Percentiles rank a stretch among this genome's conserved stretches.
Conservation (phyloP, 306 rosid species). For the Quercus cerris region DNA sequence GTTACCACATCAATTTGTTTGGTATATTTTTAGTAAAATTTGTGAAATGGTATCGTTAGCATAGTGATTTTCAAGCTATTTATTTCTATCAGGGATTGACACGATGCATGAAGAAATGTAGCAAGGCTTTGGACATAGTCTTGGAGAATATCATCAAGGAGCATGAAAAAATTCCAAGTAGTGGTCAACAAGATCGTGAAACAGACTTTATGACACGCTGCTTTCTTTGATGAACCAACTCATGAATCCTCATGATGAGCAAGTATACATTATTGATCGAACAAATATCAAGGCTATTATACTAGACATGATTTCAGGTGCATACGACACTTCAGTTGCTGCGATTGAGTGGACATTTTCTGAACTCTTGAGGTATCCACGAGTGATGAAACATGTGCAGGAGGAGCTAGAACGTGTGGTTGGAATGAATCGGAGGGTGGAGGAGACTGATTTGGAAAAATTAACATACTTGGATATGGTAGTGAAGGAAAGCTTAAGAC, state of each 20-base stretch:
- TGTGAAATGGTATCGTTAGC: too few species aligned
- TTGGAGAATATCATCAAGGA: slow-evolving; percentile 24
- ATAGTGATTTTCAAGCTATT: too few species aligned
- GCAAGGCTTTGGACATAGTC: slow-evolving; percentile 1
- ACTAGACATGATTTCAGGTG: slow-evolving; percentile 21
- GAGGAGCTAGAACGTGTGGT: slow-evolving; percentile 26
- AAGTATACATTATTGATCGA: not conserved
- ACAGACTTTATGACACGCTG: slow-evolving; percentile 32
- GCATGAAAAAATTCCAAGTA: not conserved
- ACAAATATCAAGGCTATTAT: slow-evolving; percentile 37
- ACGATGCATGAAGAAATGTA: not conserved
- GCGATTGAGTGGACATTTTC: slow-evolving; percentile 34
- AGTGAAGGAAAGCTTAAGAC: slow-evolving; percentile 18
- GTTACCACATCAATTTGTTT: too few species aligned
- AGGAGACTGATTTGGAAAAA: slow-evolving; percentile 31
- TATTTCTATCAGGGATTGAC: slow-evolving; percentile 26
- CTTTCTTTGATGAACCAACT: slow-evolving; percentile 18
- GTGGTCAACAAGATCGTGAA: not conserved
- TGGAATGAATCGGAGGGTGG: slow-evolving; percentile 26
- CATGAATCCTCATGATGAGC: not conserved
- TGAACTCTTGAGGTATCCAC: slow-evolving; percentile 36
- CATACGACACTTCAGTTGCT: not conserved
- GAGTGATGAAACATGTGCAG: slow-evolving; percentile 40
- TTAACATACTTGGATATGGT: slow-evolving; percentile 36
- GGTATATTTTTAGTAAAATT: too few species aligned